Base-by-base conservation (phyloP, 1,139 yeast genomes). In the Sugiyamaella neomexicana region DNA sequence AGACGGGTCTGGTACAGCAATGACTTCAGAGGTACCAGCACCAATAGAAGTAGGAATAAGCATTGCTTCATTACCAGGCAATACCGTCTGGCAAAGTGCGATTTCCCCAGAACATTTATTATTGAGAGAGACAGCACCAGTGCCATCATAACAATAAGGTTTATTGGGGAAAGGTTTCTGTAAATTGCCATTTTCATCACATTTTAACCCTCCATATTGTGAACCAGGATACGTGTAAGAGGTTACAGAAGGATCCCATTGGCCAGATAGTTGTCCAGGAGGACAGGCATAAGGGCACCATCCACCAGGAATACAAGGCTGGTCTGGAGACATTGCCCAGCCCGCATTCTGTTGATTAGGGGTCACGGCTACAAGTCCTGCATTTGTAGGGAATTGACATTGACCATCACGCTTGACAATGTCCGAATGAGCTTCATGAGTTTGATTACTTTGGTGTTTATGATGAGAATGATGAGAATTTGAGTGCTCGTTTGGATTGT, bases 51-150 rank as follows among this genome's bases (percentile, higher is more conserved):
- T 89, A 57, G 97, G 97, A 60, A 89, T 89, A 68, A 89, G 76
- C 97, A 89, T 89, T 64, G 89, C 95, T 73, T 89, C 96, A 69
- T 88, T 86, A 58, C 97, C 97, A 20, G 97, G 97, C 57, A 89
- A 77, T 12, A 89, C 96, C 2, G 96, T 89, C 75, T 90, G 97
- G 72, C 97, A 89, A 72, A 89, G 83, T 9, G 96, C 90, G 60
- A 88, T 89, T 17, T 61, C 74, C 5, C 71, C 61, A 47, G 75
- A 74, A 42, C 71, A 66, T 23, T 68, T 65, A 75, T 87, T 88
- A 56, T 75, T 66, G 41, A 82, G 95, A 34, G 72, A 65, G 29
- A 88, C 82, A 16, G 91, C 80, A 37, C 90, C 93, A 58, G 81
- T 79, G 55, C 96, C 96, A 58, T 85, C 83, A 38, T 56, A 61